Base-by-base conservation (phyloP, 495 filamentous ascomycete genomes). In the Rostrohypoxylon terebratum region DNA sequence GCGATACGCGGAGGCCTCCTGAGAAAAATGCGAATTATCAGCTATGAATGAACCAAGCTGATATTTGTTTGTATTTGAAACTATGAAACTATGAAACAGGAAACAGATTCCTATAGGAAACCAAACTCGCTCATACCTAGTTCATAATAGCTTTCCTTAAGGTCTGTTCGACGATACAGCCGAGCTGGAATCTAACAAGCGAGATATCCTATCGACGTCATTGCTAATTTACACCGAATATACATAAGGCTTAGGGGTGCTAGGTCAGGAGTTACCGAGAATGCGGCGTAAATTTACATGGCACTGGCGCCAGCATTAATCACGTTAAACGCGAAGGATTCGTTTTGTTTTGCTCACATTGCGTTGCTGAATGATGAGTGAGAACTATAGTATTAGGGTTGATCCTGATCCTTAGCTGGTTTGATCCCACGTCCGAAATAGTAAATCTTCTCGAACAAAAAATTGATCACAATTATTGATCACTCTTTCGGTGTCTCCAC, bases 381-480 rank as follows among this genome's bases (percentile, higher is more conserved):
- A 42, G n/a, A 53, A 53, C 48, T 31, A 59, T 42, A 42, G 55
- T 20, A 42, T 23, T 28, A 55, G 51, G 51, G 51, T 54, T 31
- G 25, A 53, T 36, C 51, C 51, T 55, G 31, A 55, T 36, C 31
- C 51, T 36, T 55, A 28, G 48, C 21, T 16, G 16, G 31, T 42
- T 42, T 38, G 34, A 59, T 40, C 34, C 55, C 38, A 21, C 34
- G 16, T 31, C 18, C 20, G 25, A 9, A 59, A 60, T 50, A 63
- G 38, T 42, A 44, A 25, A 58, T 31, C n/a, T 58, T 48, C 51
- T 59, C 16, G 33, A 59, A 57, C 44, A 69, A 21, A 34, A 69
- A 59, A 9, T 55, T 42, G n/a, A 38, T 72, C 63, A 59, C 33
- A 60, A 50, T 23, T 47, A 59, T 62, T 51, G 23, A 50, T 54